Evolutionary conservation across 441 rosid species (phyloP).

Genomic region (Capsella rubella): DNA sequence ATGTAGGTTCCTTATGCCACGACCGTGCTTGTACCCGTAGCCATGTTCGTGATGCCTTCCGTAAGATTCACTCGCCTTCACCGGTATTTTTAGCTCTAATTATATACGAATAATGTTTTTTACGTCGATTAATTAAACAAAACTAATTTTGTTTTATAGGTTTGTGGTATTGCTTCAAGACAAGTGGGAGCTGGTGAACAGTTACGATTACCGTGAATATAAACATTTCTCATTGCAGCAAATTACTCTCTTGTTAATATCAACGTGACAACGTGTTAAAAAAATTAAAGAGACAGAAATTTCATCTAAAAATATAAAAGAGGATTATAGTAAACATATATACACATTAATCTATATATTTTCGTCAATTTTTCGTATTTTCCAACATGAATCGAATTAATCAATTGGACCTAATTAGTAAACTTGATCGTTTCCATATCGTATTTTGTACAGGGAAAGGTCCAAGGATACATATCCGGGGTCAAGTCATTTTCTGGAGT

Average conservation of each 20-base stretch:
- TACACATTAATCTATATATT: too few species aligned
- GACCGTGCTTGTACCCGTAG: slow-evolving; percentile 45
- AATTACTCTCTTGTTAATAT: too few species aligned
- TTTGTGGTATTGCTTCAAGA: slow-evolving; percentile 78
- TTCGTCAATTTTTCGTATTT: too few species aligned
- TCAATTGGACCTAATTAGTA: too few species aligned
- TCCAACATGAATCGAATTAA: too few species aligned
- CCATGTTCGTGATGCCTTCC: slow-evolving; percentile 57
- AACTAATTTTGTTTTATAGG: slow-evolving; percentile 46
- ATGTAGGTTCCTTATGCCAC: slow-evolving; percentile 81
- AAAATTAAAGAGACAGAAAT: too few species aligned
- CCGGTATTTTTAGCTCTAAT: too few species aligned
- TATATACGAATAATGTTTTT: neutral
- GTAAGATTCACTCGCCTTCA: slow-evolving; percentile 53
- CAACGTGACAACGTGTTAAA: too few species aligned
- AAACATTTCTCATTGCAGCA: too few species aligned
- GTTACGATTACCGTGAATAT: slow-evolving; percentile 45
- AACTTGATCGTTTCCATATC: slow-evolving; percentile 14
- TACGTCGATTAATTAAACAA: too few species aligned
- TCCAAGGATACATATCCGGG: slow-evolving; percentile 83
- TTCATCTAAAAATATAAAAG: too few species aligned
- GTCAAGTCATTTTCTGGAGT: slow-evolving; percentile 69
- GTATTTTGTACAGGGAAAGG: slow-evolving; percentile 52
- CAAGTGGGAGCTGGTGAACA: slow-evolving; percentile 79
- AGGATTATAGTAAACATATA: too few species aligned